Percentiles rank a stretch among this genome's conserved stretches.
Conservation (phyloP, 805 yeast genomes). For the Middelhovenomyces tepae region DNA sequence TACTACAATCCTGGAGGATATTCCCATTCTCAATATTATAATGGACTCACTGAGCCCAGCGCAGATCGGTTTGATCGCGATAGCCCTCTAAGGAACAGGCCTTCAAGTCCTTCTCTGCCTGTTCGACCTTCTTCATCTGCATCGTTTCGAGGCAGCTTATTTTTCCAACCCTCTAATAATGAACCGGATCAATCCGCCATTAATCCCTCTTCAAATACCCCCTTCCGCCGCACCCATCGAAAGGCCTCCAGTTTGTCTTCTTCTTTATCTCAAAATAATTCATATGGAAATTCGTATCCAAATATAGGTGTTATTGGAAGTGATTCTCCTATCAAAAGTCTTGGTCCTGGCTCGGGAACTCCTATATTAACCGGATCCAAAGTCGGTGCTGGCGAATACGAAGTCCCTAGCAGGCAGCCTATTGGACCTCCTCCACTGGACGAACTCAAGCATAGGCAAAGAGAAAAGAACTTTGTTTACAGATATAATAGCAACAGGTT, state of each 20-base stretch:
- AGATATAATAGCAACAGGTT: no score
- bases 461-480: slow-evolving; percentile 19
- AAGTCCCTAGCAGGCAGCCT: slow-evolving; percentile 26
- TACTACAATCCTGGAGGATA: no score
- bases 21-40: not conserved
- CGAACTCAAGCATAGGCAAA: slow-evolving; percentile 17
- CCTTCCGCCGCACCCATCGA: slow-evolving; percentile 20
- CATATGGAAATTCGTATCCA: no score
- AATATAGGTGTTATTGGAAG: not conserved
- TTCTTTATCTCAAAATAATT: no score
- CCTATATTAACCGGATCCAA: slow-evolving; percentile 2
- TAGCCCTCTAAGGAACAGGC: slow-evolving; percentile 8
- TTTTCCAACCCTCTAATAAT: slow-evolving; percentile 9
- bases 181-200: slow-evolving; percentile 1
- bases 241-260: slow-evolving; percentile 21
- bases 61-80: not conserved
- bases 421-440: slow-evolving; percentile 27
- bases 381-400: slow-evolving; percentile 12
- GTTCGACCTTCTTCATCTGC: slow-evolving; percentile 18
- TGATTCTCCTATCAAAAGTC: not conserved
- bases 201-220: not conserved
- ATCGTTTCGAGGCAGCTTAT: slow-evolving; percentile 11
- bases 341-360: slow-evolving; percentile 3
- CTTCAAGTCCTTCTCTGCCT: slow-evolving; percentile 19
- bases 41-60: not conserved